phyloP scores from a whole-genome alignment of 495 filamentous ascomycete species.

The Mycothermus thermophilus region DNA sequence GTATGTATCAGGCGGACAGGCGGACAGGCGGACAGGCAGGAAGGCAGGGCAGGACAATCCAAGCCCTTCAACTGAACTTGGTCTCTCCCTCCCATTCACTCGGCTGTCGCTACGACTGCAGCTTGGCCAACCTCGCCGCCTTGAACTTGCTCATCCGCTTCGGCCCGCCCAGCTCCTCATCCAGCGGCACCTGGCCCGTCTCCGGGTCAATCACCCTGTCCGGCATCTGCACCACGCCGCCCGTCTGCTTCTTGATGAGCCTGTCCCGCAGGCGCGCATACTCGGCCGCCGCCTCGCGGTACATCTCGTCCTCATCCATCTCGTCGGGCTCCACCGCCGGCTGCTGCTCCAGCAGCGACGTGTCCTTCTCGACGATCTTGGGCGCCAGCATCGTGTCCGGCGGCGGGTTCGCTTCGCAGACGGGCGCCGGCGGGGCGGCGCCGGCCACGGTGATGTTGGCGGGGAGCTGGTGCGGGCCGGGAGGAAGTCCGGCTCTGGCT shows the following conservation, averaged over 20 bases:
- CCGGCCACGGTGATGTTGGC: constrained; percentile 9
- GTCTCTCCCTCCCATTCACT: too few species aligned
- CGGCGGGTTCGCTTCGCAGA: constrained; percentile 42
- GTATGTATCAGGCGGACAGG: too few species aligned
- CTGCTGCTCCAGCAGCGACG: too few species aligned
- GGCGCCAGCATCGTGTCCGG: constrained; percentile 43
- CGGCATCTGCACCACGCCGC: constrained; percentile 51
- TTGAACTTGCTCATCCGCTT: constrained; percentile 79
- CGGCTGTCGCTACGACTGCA: too few species aligned
- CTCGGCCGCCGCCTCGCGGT: constrained; percentile 64
- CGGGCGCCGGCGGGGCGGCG: constrained; percentile 8
- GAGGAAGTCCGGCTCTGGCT: constrained; percentile 11
- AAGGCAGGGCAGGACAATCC: too few species aligned
- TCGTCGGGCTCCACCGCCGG: constrained; percentile 48
- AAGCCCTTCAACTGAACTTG: too few species aligned
- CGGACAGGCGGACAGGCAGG: too few species aligned
- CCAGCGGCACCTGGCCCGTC: constrained; percentile 36
- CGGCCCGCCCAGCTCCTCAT: constrained; percentile 50
- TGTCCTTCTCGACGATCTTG: constrained; percentile 48
- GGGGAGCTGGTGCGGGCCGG: constrained; percentile 21
- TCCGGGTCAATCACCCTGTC: constrained; percentile 36
- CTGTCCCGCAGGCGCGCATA: constrained; percentile 67
- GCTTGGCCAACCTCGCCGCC: constrained; percentile 56
- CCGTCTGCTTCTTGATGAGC: constrained; percentile 66
- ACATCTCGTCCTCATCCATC: constrained; percentile 55